phyloP scores from a whole-genome alignment of 1,139 yeast genomes.

The Taiozyma onychis region DNA sequence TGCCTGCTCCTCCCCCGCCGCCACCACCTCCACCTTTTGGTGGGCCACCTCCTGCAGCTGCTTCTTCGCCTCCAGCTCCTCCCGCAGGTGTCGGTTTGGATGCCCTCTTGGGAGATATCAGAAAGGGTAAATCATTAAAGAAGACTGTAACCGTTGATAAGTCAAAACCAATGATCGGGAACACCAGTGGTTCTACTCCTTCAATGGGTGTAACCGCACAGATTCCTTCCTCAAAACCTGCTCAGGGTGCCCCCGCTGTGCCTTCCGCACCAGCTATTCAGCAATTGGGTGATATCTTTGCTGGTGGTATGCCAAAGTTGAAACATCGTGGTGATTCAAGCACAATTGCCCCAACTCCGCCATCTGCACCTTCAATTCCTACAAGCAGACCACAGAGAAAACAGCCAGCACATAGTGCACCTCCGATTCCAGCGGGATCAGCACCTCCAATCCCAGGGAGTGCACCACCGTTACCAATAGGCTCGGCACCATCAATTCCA shows the following conservation, averaged over 20 bases:
- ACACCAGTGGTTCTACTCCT: constrained; percentile 12
- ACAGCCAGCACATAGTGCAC: not conserved
- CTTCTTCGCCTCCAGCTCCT: constrained; percentile 16
- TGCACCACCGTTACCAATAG: constrained; percentile 10
- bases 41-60: constrained; percentile 39
- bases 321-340: constrained; percentile 48
- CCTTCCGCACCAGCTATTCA: constrained; percentile 34
- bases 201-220: constrained; percentile 13
- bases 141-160: constrained; percentile 74
- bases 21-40: constrained; percentile 32
- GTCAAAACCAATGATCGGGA: constrained; percentile 43
- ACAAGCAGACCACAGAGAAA: constrained; percentile 7
- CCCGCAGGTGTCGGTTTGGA: constrained; percentile 44
- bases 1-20: constrained; percentile 7
- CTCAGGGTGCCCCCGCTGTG: constrained; percentile 13
- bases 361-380: constrained; percentile 12
- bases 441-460: constrained; percentile 28
- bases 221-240: constrained; percentile 6
- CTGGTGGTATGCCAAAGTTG: constrained; percentile 83
- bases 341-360: constrained; percentile 13
- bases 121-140: constrained; percentile 70
- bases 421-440: constrained; percentile 14
- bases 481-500: constrained; percentile 13
- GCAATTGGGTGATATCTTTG: constrained; percentile 69
- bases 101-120: constrained; percentile 81